phyloP scores from a whole-genome alignment of 257 asterid genomes.

The Solanum habrochaites region DNA sequence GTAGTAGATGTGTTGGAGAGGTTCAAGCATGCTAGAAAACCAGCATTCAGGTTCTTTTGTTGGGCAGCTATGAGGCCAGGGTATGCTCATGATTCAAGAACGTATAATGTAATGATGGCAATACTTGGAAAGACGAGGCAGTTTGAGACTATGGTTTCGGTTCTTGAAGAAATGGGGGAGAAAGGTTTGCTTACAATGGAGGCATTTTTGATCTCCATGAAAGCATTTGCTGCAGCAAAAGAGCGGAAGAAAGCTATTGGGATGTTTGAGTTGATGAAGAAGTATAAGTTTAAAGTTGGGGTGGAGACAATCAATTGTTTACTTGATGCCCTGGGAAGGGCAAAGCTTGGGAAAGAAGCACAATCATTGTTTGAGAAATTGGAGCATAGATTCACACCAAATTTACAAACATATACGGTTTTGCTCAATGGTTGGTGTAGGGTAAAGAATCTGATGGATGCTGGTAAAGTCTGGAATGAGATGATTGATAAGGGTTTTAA shows the following conservation, averaged over 20 bases:
- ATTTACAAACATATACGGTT: constrained; percentile 50
- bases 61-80: constrained; percentile 62
- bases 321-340: constrained; percentile 79
- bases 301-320: constrained; percentile 60
- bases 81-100: constrained; percentile 50
- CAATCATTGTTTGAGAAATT: constrained; percentile 51
- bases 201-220: constrained; percentile 48
- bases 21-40: constrained; percentile 78
- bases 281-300: constrained; percentile 44
- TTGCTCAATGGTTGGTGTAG: constrained; percentile 82
- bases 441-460: constrained; percentile 75
- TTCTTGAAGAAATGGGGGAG: constrained; percentile 83
- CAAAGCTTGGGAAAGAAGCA: constrained; percentile 77
- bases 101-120: constrained; percentile 59
- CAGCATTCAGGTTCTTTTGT: constrained; percentile 73
- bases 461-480: constrained; percentile 74
- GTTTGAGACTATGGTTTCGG: constrained; percentile 76
- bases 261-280: constrained; percentile 76
- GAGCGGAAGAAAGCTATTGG: constrained; percentile 80
- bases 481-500: constrained; percentile 73
- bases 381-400: constrained; percentile 60
- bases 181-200: constrained; percentile 62
- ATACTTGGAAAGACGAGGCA: constrained; percentile 81
- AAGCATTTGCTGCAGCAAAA: constrained; percentile 69
- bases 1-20: constrained; percentile 62